These are phyloP conservation scores for Rhizophora mangle DNA, from an alignment of 345 rosid species.

Conservation along the genomic window DNA sequence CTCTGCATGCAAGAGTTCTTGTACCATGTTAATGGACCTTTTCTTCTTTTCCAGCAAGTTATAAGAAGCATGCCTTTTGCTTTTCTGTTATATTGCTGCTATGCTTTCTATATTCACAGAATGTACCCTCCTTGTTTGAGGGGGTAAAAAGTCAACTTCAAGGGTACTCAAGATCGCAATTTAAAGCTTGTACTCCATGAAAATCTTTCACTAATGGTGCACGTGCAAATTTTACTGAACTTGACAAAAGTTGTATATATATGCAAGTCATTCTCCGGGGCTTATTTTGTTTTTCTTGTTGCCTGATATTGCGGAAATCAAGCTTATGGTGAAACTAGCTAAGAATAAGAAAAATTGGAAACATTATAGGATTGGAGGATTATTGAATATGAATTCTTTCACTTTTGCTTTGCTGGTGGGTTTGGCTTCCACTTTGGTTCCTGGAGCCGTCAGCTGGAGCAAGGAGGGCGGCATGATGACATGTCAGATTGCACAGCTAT, in stretches of 20 bases:
- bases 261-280: conserved; percentile 4
- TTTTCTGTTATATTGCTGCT: not conserved
- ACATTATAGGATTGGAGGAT: conserved; percentile 6
- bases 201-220: conserved; percentile 21
- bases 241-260: not conserved
- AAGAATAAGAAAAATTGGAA: too few species aligned
- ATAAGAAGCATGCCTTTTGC: not conserved
- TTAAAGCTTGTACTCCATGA: conserved; percentile 59
- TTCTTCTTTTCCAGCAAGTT: conserved; percentile 17
- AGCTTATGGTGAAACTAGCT: not conserved
- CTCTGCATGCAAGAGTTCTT: not conserved
- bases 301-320: conserved; percentile 10
- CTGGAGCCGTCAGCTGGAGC: conserved; percentile 66
- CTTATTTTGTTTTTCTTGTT: conserved; percentile 12
- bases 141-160: conserved; percentile 19
- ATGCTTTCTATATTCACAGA: conserved; percentile 20
- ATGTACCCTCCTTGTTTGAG: conserved; percentile 36
- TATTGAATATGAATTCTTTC: conserved; percentile 18
- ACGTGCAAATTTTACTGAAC: not conserved
- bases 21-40: conserved; percentile 2
- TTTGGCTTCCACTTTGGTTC: conserved; percentile 34
- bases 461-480: conserved; percentile 86
- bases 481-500: conserved; percentile 67
- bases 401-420: conserved; percentile 26
- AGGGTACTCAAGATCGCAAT: conserved; percentile 25